Base-by-base conservation (phyloP, 306 rosid species). In the Echinosophora koreensis region DNA sequence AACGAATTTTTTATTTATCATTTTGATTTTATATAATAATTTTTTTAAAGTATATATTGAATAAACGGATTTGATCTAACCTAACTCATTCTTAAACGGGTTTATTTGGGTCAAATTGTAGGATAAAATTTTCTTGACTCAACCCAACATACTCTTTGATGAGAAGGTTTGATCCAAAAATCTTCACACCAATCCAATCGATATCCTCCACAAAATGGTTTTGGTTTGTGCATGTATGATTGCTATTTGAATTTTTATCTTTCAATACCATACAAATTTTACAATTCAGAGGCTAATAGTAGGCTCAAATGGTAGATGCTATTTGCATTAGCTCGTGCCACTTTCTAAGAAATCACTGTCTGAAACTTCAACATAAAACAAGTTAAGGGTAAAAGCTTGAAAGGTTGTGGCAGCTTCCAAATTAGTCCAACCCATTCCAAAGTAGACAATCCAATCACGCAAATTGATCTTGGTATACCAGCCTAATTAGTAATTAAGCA, bases 381-480 rank as follows among this genome's bases (percentile, higher is more conserved):
- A 66, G 47, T 6, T 2, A 47, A 11, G n/a, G 11, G 49, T 16
- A 38, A 38, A 9, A 10, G 46, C 49, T 8, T 32, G 74, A 37
- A 72, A 41, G 22, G 39, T 2, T 28, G 35, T 4, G 28, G 12
- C 10, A 11, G n/a, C 74, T 13, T 16, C 81, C 54, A 18, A 28
- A 57, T 6, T 9, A 72, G 56, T 10, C 54, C 5, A 57, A 8
- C 3, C 10, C 49, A 52, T 15, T 14, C 22, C 42, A 57, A 4
- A 69, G 17, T 42, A 16, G 78, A 71, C 28, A 63, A 79, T 71
- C 71, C 73, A 79, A 79, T 28, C 7, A 62, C 39, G 28, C 41
- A 61, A 71, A 10, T 5, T 50, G 34, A 73, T 9, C 38, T 47
- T 6, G 27, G 14, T 13, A 10, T 16, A 41, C 22, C 18, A n/a